phyloP scores from a whole-genome alignment of 1,139 yeast genomes.

The Tardiomyces blankii region DNA sequence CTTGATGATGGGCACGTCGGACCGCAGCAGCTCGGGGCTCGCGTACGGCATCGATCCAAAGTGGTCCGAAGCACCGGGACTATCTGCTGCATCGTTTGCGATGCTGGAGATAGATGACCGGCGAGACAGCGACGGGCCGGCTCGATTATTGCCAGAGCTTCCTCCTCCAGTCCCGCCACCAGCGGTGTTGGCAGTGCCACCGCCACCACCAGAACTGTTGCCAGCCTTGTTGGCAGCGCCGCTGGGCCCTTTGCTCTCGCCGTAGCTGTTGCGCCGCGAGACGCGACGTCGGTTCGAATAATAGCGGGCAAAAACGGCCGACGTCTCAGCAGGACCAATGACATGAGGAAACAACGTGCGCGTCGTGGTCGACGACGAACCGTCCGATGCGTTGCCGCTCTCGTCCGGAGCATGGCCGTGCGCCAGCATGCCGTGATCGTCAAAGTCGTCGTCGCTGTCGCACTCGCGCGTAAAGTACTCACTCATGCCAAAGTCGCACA shows the following conservation, averaged over 20 bases:
- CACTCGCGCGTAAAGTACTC: conserved; percentile 25
- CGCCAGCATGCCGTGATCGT: conserved; percentile 2
- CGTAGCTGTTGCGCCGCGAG: not conserved
- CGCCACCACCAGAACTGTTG: not conserved
- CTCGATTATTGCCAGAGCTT: no score
- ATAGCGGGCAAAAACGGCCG: conserved; percentile 16
- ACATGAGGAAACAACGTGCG: conserved; percentile 4
- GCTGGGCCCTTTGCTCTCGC: no score
- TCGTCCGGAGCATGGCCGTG: no score
- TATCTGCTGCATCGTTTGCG: not conserved
- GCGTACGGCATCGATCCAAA: conserved; percentile 92
- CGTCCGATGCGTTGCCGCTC: not conserved
- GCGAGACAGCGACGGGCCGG: not conserved
- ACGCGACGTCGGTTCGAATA: conserved; percentile 1
- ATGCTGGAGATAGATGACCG: not conserved
- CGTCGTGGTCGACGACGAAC: not conserved
- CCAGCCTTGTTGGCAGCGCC: no score
- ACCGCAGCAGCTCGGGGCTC: conserved; percentile 68
- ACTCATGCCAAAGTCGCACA: conserved; percentile 89
- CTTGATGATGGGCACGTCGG: conserved; percentile 57
- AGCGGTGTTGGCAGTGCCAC: not conserved
- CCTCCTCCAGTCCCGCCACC: no score
- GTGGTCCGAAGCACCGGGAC: conserved; percentile 10
- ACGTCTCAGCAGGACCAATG: conserved; percentile 20
- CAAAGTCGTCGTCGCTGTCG: conserved; percentile 3